Conservation (phyloP, 495 filamentous ascomycete genomes). For the Penicillium lividum region DNA sequence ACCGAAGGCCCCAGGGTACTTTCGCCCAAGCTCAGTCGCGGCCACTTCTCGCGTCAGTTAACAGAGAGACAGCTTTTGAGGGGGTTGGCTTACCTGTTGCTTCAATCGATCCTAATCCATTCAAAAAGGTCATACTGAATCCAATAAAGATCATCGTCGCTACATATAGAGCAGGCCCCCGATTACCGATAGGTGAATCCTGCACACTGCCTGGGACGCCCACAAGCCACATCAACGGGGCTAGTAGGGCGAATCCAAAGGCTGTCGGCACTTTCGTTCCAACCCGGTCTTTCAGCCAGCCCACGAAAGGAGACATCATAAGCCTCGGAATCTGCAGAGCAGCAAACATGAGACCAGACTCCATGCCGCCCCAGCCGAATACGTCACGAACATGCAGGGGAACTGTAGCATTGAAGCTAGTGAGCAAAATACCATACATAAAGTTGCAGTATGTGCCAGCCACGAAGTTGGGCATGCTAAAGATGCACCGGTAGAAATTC, state of each 20-base stretch:
- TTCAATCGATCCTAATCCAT: neutral
- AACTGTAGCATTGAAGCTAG: slow-evolving; percentile 17
- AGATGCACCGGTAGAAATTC: slow-evolving; percentile 8
- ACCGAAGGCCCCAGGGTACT: slow-evolving; percentile 3
- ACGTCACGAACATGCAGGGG: slow-evolving; percentile 14
- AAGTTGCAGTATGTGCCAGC: slow-evolving; percentile 10
- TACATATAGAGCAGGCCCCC: neutral
- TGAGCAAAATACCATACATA: slow-evolving; percentile 6
- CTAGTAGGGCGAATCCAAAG: slow-evolving; percentile 6
- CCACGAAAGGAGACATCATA: slow-evolving; percentile 6
- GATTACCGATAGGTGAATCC: neutral
- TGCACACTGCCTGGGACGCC: slow-evolving; percentile 13
- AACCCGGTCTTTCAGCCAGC: slow-evolving; percentile 13
- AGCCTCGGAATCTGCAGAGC: slow-evolving; percentile 11
- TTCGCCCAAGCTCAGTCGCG: neutral
- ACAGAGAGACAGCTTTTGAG: neutral
- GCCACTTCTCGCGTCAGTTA: neutral
- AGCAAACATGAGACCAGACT: slow-evolving; percentile 16
- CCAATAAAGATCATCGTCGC: neutral
- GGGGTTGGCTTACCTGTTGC: neutral
- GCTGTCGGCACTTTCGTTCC: slow-evolving; percentile 11
- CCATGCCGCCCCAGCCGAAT: slow-evolving; percentile 16
- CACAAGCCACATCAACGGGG: slow-evolving; percentile 11
- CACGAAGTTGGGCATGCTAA: slow-evolving; percentile 10
- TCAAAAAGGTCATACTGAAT: neutral